These are phyloP conservation scores for Nepenthes gracilis DNA, from an alignment of 148 eudicot species.

Conservation along the genomic window DNA sequence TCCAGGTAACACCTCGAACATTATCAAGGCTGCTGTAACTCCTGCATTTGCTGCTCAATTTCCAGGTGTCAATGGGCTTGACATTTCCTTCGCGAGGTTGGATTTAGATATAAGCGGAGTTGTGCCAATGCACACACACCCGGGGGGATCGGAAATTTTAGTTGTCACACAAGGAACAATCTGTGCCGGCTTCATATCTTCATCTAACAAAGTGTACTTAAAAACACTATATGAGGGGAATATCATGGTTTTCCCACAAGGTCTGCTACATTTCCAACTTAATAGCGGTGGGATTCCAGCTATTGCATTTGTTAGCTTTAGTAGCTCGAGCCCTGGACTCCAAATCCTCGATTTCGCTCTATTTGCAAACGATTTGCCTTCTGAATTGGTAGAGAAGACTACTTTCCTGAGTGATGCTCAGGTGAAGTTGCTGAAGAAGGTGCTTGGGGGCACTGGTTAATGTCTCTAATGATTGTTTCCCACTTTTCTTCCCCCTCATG, in stretches of 20 bases:
- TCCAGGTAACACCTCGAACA: constrained; percentile 51
- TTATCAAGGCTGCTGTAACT: constrained; percentile 71
- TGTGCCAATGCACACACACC: constrained; percentile 85
- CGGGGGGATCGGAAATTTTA: constrained; percentile 45
- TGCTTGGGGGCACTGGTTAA: constrained; percentile 60
- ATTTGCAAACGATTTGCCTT: constrained; percentile 46
- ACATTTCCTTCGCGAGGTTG: constrained; percentile 57
- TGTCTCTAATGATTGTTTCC: not conserved
- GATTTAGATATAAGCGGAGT: constrained; percentile 68
- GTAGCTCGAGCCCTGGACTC: constrained; percentile 58
- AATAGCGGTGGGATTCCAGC: constrained; percentile 36
- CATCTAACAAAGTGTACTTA: constrained; percentile 38
- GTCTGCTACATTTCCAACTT: constrained; percentile 68
- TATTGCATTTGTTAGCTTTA: constrained; percentile 44
- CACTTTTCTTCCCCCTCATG: too few species aligned
- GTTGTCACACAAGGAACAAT: constrained; percentile 49
- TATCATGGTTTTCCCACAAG: constrained; percentile 73
- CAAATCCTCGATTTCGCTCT: constrained; percentile 66
- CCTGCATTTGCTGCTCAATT: constrained; percentile 65
- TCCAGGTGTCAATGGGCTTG: constrained; percentile 71
- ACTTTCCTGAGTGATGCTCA: constrained; percentile 51
- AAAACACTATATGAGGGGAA: constrained; percentile 50
- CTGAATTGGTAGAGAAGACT: constrained; percentile 32
- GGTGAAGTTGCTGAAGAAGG: constrained; percentile 69
- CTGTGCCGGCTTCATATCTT: constrained; percentile 59